phyloP scores from a whole-genome alignment of 1,284 basidiomycete species.

The Pulveroboletus sp. region DNA sequence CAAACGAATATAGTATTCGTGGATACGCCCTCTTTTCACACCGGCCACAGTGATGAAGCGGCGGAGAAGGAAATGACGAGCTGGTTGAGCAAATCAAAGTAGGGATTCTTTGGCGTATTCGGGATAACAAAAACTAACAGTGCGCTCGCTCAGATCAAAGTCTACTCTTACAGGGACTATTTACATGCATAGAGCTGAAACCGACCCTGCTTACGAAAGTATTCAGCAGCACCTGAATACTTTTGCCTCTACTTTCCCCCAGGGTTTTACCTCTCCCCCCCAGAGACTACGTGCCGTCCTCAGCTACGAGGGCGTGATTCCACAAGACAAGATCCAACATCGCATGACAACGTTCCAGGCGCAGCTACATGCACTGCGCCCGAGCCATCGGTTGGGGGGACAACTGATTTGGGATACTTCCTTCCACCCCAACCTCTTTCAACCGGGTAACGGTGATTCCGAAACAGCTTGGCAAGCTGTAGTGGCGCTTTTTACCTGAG shows the following conservation, averaged over 20 bases:
- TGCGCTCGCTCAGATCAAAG: slow-evolving; percentile 1
- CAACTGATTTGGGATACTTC: slow-evolving; percentile 3
- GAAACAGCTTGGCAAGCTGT: slow-evolving; percentile 20
- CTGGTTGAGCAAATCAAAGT: slow-evolving; percentile 20
- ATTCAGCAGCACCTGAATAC: slow-evolving; percentile 16
- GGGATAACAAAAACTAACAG: not conserved
- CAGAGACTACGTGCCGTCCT: slow-evolving; percentile 14
- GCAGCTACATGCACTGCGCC: not conserved
- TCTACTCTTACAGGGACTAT: slow-evolving; percentile 20
- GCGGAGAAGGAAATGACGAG: not conserved
- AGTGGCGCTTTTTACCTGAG: slow-evolving; percentile 7
- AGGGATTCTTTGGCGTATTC: not conserved
- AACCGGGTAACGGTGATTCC: not conserved
- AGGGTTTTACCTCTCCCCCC: not conserved
- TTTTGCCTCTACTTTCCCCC: slow-evolving; percentile 10
- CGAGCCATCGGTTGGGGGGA: not conserved
- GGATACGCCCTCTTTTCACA: slow-evolving; percentile 23
- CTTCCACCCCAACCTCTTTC: slow-evolving; percentile 3
- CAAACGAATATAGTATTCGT: slow-evolving; percentile 23
- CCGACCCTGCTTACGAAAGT: not conserved
- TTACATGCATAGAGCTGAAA: slow-evolving; percentile 21
- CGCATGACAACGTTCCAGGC: not conserved
- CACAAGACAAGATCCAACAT: fast-evolving
- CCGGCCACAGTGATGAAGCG: not conserved
- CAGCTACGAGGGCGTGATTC: not conserved